Conservation (phyloP, 768 basidiomycete genomes). For the Amanita phalloides region DNA sequence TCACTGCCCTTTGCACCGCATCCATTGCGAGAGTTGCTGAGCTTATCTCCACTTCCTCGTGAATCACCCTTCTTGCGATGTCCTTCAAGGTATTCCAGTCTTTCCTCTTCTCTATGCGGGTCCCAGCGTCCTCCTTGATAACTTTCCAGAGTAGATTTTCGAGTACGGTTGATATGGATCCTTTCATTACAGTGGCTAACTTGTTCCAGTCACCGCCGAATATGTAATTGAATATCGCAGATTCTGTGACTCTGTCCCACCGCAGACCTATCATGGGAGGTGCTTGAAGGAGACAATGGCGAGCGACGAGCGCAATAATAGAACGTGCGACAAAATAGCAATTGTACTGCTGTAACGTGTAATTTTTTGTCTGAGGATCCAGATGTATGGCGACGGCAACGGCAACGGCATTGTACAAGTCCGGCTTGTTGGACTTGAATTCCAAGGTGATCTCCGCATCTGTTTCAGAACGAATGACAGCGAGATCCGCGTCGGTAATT, state of each 20-base stretch:
- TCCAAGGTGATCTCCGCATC: neutral
- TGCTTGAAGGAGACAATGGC: neutral
- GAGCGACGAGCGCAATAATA: neutral
- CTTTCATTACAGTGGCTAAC: no score
- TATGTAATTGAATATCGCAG: neutral
- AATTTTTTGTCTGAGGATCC: no score
- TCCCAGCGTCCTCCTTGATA: neutral
- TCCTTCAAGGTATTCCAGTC: neutral
- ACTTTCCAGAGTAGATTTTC: neutral
- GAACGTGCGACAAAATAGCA: slow-evolving; percentile 2
- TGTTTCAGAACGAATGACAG: neutral
- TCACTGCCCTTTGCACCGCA: neutral
- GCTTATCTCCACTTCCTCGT: neutral
- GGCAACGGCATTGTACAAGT: neutral
- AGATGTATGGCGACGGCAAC: neutral
- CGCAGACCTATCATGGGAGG: neutral
- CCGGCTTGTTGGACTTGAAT: neutral
- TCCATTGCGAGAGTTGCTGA: neutral
- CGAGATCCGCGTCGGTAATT: neutral
- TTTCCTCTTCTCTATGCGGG: neutral
- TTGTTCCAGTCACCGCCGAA: neutral
- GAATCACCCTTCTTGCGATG: neutral
- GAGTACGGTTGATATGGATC: no score
- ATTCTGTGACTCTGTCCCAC: slow-evolving; percentile 1
- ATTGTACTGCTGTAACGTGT: neutral